Conservation (phyloP, 345 rosid genomes). For the Eucalyptus tenuipes region DNA sequence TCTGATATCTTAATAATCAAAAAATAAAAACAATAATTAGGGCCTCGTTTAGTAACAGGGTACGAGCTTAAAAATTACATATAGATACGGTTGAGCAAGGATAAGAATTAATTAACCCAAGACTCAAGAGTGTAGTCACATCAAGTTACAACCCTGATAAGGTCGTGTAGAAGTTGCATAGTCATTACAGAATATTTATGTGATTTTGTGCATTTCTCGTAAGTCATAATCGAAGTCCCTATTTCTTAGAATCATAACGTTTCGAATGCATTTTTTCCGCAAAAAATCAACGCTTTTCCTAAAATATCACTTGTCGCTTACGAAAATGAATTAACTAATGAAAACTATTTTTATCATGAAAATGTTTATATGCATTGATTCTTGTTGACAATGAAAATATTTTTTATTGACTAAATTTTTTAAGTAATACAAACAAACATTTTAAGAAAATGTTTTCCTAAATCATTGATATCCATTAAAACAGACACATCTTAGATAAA, state of each 20-base stretch:
- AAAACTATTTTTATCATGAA: not conserved
- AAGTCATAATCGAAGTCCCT: not conserved
- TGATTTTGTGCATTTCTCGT: not conserved
- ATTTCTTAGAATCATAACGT: not conserved
- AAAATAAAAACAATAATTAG: not conserved
- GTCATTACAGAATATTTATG: not conserved
- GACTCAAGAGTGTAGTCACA: not conserved
- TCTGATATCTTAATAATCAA: not conserved
- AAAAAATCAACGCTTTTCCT: not conserved
- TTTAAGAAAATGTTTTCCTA: not conserved
- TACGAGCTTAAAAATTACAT: not conserved
- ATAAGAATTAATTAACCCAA: not conserved
- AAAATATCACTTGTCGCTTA: not conserved
- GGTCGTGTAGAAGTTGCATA: not conserved
- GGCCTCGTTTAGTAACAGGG: not conserved
- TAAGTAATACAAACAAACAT: not conserved
- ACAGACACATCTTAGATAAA: not conserved
- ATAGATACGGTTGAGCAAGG: not conserved
- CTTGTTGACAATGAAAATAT: not conserved
- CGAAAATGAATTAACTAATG: not conserved
- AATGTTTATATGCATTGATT: not conserved
- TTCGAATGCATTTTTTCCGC: not conserved
- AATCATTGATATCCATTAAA: not conserved
- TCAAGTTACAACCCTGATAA: not conserved
- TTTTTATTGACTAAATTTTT: not conserved